phyloP scores from a whole-genome alignment of 129 eudicot species.

The Saussurea involucrata region DNA sequence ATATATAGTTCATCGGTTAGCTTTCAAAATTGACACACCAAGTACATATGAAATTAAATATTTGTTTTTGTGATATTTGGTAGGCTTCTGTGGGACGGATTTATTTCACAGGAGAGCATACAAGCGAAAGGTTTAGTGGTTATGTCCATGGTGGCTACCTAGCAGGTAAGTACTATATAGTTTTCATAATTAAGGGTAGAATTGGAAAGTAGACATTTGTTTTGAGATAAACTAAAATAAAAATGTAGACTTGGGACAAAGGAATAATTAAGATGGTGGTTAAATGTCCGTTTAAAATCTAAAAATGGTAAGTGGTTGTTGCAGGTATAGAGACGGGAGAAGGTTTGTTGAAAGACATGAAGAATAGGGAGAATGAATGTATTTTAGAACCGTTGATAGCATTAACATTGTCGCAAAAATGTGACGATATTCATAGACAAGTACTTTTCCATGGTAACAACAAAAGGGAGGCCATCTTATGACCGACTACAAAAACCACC shows the following conservation, averaged over 20 bases:
- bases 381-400: constrained; percentile 56
- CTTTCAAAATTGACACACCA: no score
- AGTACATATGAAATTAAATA: background rate
- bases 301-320: background rate
- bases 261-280: background rate
- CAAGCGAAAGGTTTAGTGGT: constrained; percentile 79
- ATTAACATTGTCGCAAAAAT: constrained; percentile 53
- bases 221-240: background rate
- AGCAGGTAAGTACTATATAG: constrained; percentile 52
- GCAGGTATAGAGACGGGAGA: constrained; percentile 75
- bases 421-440: constrained; percentile 46
- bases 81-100: constrained; percentile 88
- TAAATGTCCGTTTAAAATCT: no score
- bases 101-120: constrained; percentile 89
- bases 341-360: constrained; percentile 61
- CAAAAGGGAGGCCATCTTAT: constrained; percentile 64
- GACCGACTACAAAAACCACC: constrained; percentile 28
- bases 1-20: no score
- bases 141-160: constrained; percentile 92
- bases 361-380: constrained; percentile 35
- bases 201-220: background rate
- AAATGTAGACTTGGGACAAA: no score
- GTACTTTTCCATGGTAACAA: constrained; percentile 34
- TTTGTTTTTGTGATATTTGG: background rate
- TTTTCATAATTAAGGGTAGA: background rate